phyloP scores from a whole-genome alignment of 805 yeast genomes.

The Candida krabiensis region DNA sequence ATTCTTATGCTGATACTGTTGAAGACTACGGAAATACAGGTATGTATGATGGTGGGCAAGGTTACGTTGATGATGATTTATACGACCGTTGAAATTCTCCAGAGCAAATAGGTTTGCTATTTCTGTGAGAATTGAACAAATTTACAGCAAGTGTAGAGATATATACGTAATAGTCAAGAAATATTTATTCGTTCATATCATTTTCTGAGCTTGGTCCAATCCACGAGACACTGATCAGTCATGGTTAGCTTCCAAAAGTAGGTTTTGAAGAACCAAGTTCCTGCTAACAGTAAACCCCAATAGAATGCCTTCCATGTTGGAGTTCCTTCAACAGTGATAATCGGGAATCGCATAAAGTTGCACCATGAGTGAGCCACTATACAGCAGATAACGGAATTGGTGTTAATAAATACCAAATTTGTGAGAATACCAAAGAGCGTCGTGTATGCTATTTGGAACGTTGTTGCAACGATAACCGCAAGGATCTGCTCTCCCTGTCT shows the following conservation, averaged over 20 bases:
- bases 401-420: constrained; percentile 51
- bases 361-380: constrained; percentile 64
- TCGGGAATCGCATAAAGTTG: constrained; percentile 71
- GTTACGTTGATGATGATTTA: constrained; percentile 8
- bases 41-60: constrained; percentile 12
- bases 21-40: constrained; percentile 16
- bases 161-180: not conserved
- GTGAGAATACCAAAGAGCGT: constrained; percentile 70
- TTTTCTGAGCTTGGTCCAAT: constrained; percentile 1
- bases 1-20: constrained; percentile 10
- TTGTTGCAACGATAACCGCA: constrained; percentile 35
- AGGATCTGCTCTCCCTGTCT: constrained; percentile 26
- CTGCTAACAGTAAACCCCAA: constrained; percentile 41
- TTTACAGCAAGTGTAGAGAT: too few species aligned
- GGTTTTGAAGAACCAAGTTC: constrained; percentile 39
- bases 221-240: constrained; percentile 4
- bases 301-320: constrained; percentile 34
- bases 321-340: constrained; percentile 14
- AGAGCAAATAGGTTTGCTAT: too few species aligned
- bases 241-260: constrained; percentile 23
- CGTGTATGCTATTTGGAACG: constrained; percentile 64
- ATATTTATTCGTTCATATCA: too few species aligned
- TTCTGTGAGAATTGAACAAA: too few species aligned
- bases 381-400: constrained; percentile 56
- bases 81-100: constrained; percentile 11